Percentiles rank a stretch among this genome's conserved stretches.
Evolutionary conservation across 495 filamentous ascomycete genomes (phyloP).

Genomic region (Baudoinia panamericana): DNA sequence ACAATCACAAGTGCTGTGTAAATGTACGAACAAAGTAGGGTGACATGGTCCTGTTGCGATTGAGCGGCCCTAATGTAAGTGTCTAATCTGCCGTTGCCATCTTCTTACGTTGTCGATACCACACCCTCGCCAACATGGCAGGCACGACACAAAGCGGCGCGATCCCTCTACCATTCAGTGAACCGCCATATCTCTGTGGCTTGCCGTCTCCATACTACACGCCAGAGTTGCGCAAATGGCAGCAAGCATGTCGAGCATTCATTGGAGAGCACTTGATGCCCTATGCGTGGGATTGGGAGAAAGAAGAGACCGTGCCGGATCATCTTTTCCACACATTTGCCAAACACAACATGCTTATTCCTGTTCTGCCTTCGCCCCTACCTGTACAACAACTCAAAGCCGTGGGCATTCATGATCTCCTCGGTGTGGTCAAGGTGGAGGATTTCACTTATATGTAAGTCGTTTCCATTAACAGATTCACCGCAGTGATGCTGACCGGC

Average conservation of each 20-base stretch:
- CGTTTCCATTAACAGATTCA: too few relatives aligned
- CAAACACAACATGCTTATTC: conserved; percentile 32
- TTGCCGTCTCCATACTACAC: conserved; percentile 60
- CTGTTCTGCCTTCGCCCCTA: conserved; percentile 40
- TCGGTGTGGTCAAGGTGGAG: conserved; percentile 54
- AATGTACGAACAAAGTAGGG: too few relatives aligned
- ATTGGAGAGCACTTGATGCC: conserved; percentile 45
- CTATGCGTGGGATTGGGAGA: conserved; percentile 55
- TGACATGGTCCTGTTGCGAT: too few relatives aligned
- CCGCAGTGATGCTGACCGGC: too few relatives aligned
- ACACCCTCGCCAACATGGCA: conserved; percentile 6
- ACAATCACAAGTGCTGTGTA: too few relatives aligned
- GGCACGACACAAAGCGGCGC: not conserved
- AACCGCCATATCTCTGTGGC: conserved; percentile 56
- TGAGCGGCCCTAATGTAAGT: too few relatives aligned
- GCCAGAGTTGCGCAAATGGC: conserved; percentile 46
- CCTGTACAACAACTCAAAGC: conserved; percentile 53
- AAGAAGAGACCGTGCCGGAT: conserved; percentile 44
- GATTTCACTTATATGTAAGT: conserved; percentile 64
- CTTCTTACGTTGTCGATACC: not conserved
- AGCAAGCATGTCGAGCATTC: conserved; percentile 53
- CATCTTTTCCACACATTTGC: conserved; percentile 44
- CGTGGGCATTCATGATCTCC: conserved; percentile 49
- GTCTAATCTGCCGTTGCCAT: too few relatives aligned
- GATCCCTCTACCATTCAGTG: conserved; percentile 50